Evolutionary conservation across 1,284 basidiomycete species (phyloP), one percentile per base, ranked within the genome.

Genomic region (Boletellus dicymbophilus): DNA sequence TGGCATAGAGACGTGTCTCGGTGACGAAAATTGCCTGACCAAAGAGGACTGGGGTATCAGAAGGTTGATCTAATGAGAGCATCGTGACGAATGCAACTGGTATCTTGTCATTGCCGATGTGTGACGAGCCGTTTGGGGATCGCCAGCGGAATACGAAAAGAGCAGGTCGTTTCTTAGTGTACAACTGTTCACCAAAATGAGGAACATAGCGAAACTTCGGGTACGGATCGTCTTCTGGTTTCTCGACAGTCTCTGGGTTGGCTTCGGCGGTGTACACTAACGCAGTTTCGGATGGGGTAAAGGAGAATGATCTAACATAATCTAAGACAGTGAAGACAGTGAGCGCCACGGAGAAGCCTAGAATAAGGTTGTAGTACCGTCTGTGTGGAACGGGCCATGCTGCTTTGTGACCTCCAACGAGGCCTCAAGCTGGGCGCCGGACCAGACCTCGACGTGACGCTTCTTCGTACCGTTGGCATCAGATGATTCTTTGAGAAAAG

Each of bases 381-480:
- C 86, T 4, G 75, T 69, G 53, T 84, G 82, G 58, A 87, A 88
- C 3, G 74, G 71, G 0, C 77, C 81, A 55, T 88, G 85, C 2
- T 61, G 57, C 25, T 81, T 75, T 1, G 83, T 80, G 20, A 88
- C 84, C 20, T 88, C 80, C 42, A 74, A 62, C 0, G 70, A 74
- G 0, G 65, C 69, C 41, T 78, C 72, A 2, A 81, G 53, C 7
- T 65, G 59, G 23, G 72, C 65, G 0, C 70, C 71, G 0, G 67
- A 60, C 82, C 85, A 88, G 13, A 90, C 67, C 62, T 90, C 87
- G 1, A 89, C 75, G 42, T 75, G 77, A 25, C 83, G 74, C 53
- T 74, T 78, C 59, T 78, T 78, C 13, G 54, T 57, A 13, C 59
- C 54, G 10, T 60, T 62, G 0, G 43, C 36, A 4, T 65, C 62